Percentiles rank a stretch among this genome's conserved stretches.
These are phyloP conservation scores for Auricularia sp. DNA, from an alignment of 768 basidiomycete species.

Conservation along the genomic window DNA sequence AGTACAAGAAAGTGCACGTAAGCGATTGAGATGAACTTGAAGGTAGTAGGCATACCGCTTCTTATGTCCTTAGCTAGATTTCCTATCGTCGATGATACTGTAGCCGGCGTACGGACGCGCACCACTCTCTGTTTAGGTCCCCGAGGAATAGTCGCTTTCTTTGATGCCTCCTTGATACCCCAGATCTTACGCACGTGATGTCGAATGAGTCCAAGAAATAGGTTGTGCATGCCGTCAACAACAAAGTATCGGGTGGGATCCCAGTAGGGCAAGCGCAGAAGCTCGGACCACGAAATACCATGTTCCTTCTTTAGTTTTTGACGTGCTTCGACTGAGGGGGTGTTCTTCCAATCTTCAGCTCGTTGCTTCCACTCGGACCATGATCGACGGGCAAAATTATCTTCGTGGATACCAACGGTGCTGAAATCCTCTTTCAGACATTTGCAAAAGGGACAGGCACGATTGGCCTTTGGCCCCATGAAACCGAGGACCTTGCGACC, in stretches of 20 bases:
- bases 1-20: no score
- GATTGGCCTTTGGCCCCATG: constrained; percentile 11
- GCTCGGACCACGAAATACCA: constrained; percentile 22
- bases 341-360: constrained; percentile 15
- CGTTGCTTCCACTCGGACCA: constrained; percentile 7
- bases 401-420: no score
- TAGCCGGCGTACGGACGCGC: no score
- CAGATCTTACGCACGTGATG: not conserved
- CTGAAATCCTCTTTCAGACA: no score
- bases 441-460: constrained; percentile 10
- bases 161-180: no score
- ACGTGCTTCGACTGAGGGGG: constrained; percentile 10
- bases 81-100: no score
- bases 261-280: constrained; percentile 28
- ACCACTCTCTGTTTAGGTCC: no score
- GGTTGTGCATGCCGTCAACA: constrained; percentile 30
- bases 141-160: no score
- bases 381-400: not conserved
- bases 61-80: no score
- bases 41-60: no score
- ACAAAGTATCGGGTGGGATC: constrained; percentile 17
- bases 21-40: no score
- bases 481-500: constrained; percentile 12
- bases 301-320: constrained; percentile 12
- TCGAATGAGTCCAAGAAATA: constrained; percentile 18